Evolutionary conservation across 2,329 filamentous ascomycete genomes (phyloP), one percentile per base, ranked within the genome.

Genomic region (Chaetomiaceae sp.): DNA sequence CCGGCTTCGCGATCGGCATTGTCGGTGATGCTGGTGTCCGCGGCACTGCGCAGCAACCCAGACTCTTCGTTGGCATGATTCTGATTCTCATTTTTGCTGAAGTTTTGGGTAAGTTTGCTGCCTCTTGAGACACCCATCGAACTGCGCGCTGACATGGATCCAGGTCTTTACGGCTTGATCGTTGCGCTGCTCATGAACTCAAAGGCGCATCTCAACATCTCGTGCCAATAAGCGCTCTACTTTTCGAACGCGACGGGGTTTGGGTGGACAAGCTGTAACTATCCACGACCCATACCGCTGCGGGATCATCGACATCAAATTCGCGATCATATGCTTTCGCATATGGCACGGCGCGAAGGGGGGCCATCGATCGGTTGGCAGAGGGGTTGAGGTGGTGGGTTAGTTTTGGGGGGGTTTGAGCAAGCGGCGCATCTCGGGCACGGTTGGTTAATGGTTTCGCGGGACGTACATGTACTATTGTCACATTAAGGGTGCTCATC

Each of bases 121-220:
- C 37, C 34, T 10, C 36, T 27, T 11, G 32, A 13, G 16, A 41
- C 11, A 25, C 29, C 21, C n/a, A 27, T 18, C 8, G 13, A 18
- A 11, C 29, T n/a, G n/a, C n/a, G 30, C 38, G 27, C 42, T 55
- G 37, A 54, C 38, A 16, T 21, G n/a, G 2, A 6, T 13, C 10
- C 58, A 94, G 89, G 92, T 94, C 89, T 99, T 55, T 99, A 99
- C 78, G 94, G 94, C 73, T 82, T 99, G 68, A 99, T 99, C 72
- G 94, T 99, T 64, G 94, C 94, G 61, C 87, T 99, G 69, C 85
- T 99, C 70, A 99, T 99, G 95, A 99, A 97, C 88, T 95, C 94
- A 55, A 95, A 94, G 79, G 88, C 87, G 34, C 75, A 74, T 56
- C 74, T 83, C 64, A 81, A 85, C 66, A 79, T 78, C 64, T 69